phyloP scores from a whole-genome alignment of 1,284 basidiomycete species.

The Cutaneotrichosporon cavernicola region DNA sequence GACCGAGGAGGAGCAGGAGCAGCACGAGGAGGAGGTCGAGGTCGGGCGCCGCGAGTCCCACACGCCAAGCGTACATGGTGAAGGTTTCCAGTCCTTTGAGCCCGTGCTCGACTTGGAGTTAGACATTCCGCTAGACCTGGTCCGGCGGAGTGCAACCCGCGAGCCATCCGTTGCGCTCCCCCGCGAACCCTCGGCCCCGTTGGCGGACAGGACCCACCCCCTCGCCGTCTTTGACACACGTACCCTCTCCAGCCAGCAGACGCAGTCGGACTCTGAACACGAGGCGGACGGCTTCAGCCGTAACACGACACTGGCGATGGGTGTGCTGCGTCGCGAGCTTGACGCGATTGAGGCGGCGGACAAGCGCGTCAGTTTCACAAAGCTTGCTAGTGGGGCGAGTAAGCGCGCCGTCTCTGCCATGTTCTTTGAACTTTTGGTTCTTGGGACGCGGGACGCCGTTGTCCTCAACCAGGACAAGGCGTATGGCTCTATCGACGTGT shows the following conservation, averaged over 20 bases:
- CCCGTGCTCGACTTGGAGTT: slow-evolving; percentile 18
- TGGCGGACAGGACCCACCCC: slow-evolving; percentile 62
- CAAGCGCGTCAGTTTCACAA: slow-evolving; percentile 68
- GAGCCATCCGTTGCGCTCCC: slow-evolving; percentile 39
- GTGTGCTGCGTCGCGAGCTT: slow-evolving; percentile 75
- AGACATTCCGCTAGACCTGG: slow-evolving; percentile 6
- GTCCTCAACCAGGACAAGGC: slow-evolving; percentile 69
- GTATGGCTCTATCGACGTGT: slow-evolving; percentile 83
- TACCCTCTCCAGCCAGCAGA: background rate
- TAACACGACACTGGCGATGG: slow-evolving; percentile 85
- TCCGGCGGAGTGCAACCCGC: slow-evolving; percentile 17
- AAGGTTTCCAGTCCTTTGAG: slow-evolving; percentile 23
- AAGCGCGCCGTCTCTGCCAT: slow-evolving; percentile 89
- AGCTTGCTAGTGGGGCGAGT: slow-evolving; percentile 60
- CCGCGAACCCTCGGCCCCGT: slow-evolving; percentile 53
- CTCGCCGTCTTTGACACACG: slow-evolving; percentile 79
- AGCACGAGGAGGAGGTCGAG: slow-evolving; percentile 63
- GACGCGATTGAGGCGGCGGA: slow-evolving; percentile 55
- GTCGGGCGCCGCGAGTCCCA: slow-evolving; percentile 57
- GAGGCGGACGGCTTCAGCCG: slow-evolving; percentile 68
- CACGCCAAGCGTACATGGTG: slow-evolving; percentile 21
- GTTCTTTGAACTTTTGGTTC: slow-evolving; percentile 95
- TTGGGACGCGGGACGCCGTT: slow-evolving; percentile 87
- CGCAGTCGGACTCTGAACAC: background rate
- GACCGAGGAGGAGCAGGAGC: slow-evolving; percentile 13